Evolutionary conservation across 345 rosid species (phyloP).

Genomic region (Crucihimalaya himalaica): DNA sequence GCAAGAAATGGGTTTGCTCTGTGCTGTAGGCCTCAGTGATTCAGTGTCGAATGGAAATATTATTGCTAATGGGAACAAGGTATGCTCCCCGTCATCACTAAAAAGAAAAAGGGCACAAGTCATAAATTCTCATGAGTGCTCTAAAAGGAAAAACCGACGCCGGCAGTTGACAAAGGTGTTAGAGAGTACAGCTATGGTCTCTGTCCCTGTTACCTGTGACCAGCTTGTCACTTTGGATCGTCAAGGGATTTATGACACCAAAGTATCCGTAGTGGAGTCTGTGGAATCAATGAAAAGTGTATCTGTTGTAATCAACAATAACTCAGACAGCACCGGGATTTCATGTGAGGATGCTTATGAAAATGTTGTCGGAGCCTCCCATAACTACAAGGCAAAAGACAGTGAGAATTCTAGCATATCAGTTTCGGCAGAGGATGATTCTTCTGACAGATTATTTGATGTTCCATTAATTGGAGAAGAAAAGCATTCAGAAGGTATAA

Average conservation of each 20-base stretch:
- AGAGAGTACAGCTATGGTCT: slow-evolving; percentile 83
- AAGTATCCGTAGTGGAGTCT: slow-evolving; percentile 54
- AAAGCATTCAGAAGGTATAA: slow-evolving; percentile 67
- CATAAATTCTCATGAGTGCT: slow-evolving; percentile 54
- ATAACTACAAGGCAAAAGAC: slow-evolving; percentile 56
- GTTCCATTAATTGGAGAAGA: slow-evolving; percentile 80
- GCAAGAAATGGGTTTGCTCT: slow-evolving; percentile 44
- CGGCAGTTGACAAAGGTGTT: slow-evolving; percentile 86
- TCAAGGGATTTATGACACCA: slow-evolving; percentile 60
- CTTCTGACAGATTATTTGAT: slow-evolving; percentile 63
- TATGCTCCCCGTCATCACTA: slow-evolving; percentile 44
- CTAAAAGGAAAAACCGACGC: slow-evolving; percentile 75
- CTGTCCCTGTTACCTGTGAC: slow-evolving; percentile 70
- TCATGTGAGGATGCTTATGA: slow-evolving; percentile 66
- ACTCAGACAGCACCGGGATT: slow-evolving; percentile 68
- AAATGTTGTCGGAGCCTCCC: slow-evolving; percentile 51
- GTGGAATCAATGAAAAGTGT: slow-evolving; percentile 61
- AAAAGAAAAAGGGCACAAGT: slow-evolving; percentile 76
- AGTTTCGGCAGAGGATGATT: slow-evolving; percentile 54
- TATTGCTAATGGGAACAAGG: slow-evolving; percentile 54
- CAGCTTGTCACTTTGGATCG: slow-evolving; percentile 60
- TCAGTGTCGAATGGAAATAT: slow-evolving; percentile 53
- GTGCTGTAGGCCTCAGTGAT: slow-evolving; percentile 48
- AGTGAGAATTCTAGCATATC: slow-evolving; percentile 52
- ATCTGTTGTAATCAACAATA: slow-evolving; percentile 51